These are phyloP conservation scores for Ophiostoma angusticollis DNA, from an alignment of 2,329 filamentous ascomycete species.

Conservation along the genomic window DNA sequence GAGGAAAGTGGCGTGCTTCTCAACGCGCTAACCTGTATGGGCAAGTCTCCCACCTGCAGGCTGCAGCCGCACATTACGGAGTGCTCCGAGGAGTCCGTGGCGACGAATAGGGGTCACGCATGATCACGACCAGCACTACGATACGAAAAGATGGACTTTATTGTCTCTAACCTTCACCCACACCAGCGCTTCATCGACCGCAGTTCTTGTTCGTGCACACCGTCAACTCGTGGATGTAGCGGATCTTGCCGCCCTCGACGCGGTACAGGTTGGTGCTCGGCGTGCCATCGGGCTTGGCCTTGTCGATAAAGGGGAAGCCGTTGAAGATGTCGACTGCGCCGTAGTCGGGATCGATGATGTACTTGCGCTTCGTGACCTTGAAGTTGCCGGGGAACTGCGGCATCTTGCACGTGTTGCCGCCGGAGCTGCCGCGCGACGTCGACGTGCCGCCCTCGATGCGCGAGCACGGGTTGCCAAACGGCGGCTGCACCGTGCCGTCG, in stretches of 20 bases:
- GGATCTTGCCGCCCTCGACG: slow-evolving; percentile 15
- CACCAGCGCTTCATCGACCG: neutral
- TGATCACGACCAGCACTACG: too few relatives aligned
- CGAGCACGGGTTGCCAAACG: slow-evolving; percentile 9
- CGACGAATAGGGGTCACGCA: too few relatives aligned
- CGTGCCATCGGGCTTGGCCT: slow-evolving; percentile 13
- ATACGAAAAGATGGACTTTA: too few relatives aligned
- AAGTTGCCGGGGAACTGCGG: slow-evolving; percentile 9
- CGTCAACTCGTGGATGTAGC: slow-evolving; percentile 16
- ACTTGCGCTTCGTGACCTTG: slow-evolving; percentile 10
- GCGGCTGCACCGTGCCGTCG: slow-evolving; percentile 6
- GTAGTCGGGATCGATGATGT: slow-evolving; percentile 12
- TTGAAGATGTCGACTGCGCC: slow-evolving; percentile 15
- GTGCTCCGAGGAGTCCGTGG: too few relatives aligned
- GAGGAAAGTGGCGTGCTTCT: too few relatives aligned
- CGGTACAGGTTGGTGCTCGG: slow-evolving; percentile 15
- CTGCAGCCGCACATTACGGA: too few relatives aligned
- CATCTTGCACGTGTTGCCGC: slow-evolving; percentile 10
- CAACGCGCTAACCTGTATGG: too few relatives aligned
- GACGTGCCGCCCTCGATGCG: slow-evolving; percentile 12
- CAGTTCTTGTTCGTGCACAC: slow-evolving; percentile 13
- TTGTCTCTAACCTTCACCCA: neutral
- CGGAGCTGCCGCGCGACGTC: neutral
- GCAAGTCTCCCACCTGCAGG: too few relatives aligned
- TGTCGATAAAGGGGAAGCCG: slow-evolving; percentile 16